These are phyloP conservation scores for Salix exigua DNA, from an alignment of 345 rosid species.

Conservation along the genomic window DNA sequence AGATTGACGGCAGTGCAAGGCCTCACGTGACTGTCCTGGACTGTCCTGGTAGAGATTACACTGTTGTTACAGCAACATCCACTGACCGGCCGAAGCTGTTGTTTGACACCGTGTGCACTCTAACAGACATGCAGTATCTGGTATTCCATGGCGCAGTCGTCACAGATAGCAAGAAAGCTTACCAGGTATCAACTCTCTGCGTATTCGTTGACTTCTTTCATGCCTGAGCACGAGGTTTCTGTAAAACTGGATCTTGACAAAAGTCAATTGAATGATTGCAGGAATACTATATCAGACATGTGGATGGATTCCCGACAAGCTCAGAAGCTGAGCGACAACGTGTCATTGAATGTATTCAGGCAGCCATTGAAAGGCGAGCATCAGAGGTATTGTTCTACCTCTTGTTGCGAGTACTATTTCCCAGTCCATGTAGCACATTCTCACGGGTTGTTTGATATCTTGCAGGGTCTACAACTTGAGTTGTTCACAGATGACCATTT, in stretches of 20 bases:
- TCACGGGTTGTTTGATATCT: not conserved
- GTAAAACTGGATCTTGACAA: not conserved
- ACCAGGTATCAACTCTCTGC: constrained; percentile 48
- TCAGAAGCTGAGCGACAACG: constrained; percentile 59
- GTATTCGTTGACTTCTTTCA: too few relatives aligned
- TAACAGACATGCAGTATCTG: constrained; percentile 91
- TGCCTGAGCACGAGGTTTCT: too few relatives aligned
- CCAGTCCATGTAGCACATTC: not conserved
- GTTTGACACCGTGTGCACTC: constrained; percentile 82
- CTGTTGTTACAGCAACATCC: constrained; percentile 75
- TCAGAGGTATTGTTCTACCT: constrained; percentile 24
- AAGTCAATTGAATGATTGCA: constrained; percentile 22
- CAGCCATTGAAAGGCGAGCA: constrained; percentile 57
- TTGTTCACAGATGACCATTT: constrained; percentile 44
- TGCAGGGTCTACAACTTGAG: constrained; percentile 58
- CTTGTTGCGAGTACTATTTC: not conserved
- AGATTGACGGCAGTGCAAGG: constrained; percentile 41
- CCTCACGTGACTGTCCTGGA: constrained; percentile 67
- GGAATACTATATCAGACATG: constrained; percentile 65
- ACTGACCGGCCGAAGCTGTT: constrained; percentile 78
- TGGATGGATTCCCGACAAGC: constrained; percentile 53
- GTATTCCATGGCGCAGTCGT: constrained; percentile 86
- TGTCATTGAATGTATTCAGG: constrained; percentile 49
- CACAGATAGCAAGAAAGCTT: constrained; percentile 65
- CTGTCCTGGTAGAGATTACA: constrained; percentile 65